Percentiles rank a stretch among this genome's conserved stretches.
These are phyloP conservation scores for Calonectria pauciramosa DNA, from an alignment of 2,329 filamentous ascomycete genomes.

Conservation along the genomic window DNA sequence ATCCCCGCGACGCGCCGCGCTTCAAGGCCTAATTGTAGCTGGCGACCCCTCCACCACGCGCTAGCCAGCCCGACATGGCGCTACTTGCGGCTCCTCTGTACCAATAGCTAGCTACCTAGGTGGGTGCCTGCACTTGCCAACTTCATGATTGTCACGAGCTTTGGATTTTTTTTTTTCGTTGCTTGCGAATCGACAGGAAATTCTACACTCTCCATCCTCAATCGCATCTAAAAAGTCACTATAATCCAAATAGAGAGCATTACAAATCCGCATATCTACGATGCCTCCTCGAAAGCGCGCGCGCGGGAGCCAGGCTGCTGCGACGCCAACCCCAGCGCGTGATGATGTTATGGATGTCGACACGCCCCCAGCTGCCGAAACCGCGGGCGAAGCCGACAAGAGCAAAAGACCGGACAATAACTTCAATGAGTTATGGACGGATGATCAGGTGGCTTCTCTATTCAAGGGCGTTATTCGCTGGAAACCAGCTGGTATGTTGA, in stretches of 20 bases:
- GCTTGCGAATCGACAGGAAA: neutral
- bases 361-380: conserved; percentile 68
- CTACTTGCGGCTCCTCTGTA: conserved; percentile 4
- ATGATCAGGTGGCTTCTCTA: conserved; percentile 92
- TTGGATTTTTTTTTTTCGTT: conserved; percentile 17
- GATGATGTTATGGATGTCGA: conserved; percentile 74
- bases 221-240: neutral
- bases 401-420: conserved; percentile 39
- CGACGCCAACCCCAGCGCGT: conserved; percentile 67
- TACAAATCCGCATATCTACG: neutral
- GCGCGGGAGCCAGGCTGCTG: conserved; percentile 67
- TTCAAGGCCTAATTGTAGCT: conserved; percentile 6
- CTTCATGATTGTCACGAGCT: conserved; percentile 23
- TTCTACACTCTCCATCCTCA: neutral
- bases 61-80: conserved; percentile 1
- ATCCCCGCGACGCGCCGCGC: conserved; percentile 40
- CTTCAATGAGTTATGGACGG: conserved; percentile 85
- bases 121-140: neutral
- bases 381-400: conserved; percentile 46
- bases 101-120: neutral
- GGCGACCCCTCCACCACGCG: conserved; percentile 19
- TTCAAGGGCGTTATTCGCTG: conserved; percentile 94
- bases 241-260: neutral
- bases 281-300: conserved; percentile 82
- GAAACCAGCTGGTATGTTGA: conserved; percentile 87